phyloP scores from a whole-genome alignment of 208 protist species.

The Trichomonas tenax region DNA sequence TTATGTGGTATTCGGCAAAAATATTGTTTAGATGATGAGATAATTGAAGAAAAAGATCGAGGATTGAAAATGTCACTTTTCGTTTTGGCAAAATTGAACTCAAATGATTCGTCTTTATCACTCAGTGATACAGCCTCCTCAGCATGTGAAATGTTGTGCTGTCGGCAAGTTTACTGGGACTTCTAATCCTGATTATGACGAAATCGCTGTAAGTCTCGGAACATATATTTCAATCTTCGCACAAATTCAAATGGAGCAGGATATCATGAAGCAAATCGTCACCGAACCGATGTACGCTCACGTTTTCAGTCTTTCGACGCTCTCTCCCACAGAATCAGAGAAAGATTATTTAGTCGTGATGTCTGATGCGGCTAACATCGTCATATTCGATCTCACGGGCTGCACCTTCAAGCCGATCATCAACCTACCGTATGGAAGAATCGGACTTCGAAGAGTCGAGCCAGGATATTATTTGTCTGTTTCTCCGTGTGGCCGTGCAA shows the following conservation, averaged over 20 bases:
- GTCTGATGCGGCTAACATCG: not conserved
- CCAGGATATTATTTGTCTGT: not conserved
- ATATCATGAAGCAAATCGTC: not conserved
- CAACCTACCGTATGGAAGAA: not conserved
- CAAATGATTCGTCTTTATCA: not conserved
- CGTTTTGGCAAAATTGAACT: conserved; percentile 21
- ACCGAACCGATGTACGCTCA: not conserved
- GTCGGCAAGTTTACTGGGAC: not conserved
- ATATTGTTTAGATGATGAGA: no score
- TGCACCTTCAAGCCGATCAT: not conserved
- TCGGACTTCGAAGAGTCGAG: not conserved
- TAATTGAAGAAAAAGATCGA: no score
- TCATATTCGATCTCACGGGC: not conserved
- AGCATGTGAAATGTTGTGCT: not conserved
- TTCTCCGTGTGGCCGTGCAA: not conserved
- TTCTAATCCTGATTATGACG: not conserved
- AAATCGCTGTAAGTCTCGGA: not conserved
- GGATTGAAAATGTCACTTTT: no score
- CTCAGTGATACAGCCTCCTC: not conserved
- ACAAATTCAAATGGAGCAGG: not conserved
- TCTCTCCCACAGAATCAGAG: not conserved
- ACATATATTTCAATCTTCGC: not conserved
- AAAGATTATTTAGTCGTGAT: not conserved
- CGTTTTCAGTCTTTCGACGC: not conserved
- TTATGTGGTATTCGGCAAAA: no score